Evolutionary conservation across 768 basidiomycete genomes (phyloP).

Genomic region (Favolaschia claudopus): DNA sequence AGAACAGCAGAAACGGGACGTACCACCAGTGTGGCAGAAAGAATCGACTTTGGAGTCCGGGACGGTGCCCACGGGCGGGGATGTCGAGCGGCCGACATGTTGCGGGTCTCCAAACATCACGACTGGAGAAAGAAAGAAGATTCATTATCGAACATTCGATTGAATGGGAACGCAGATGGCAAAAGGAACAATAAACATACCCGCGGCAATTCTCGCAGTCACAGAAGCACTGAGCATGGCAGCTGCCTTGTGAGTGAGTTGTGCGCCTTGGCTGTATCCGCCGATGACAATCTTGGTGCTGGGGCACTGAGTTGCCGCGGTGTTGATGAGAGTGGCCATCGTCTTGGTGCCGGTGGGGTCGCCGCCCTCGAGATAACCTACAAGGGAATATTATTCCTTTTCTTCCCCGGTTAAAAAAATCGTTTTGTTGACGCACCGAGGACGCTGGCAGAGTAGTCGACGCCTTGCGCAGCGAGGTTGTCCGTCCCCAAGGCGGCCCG

Average conservation of each 20-base stretch:
- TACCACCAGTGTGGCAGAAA: constrained; percentile 3
- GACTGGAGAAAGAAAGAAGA: neutral
- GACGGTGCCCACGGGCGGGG: neutral
- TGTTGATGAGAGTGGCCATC: constrained; percentile 1
- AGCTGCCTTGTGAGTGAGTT: constrained; percentile 7
- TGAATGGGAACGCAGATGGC: neutral
- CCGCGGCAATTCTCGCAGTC: neutral
- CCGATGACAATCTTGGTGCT: constrained; percentile 4
- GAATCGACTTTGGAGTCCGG: neutral
- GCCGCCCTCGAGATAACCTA: constrained; percentile 5
- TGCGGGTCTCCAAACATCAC: constrained; percentile 5
- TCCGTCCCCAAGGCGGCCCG: neutral
- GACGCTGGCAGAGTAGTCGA: neutral
- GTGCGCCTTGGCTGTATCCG: constrained; percentile 13
- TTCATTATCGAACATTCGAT: neutral
- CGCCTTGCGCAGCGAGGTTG: constrained; percentile 1
- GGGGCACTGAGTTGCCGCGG: constrained; percentile 2
- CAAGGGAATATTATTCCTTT: too few species aligned
- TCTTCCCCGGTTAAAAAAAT: neutral
- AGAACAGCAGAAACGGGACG: too few species aligned
- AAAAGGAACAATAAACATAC: neutral
- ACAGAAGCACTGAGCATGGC: neutral
- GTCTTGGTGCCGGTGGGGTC: neutral
- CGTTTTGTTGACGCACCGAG: neutral
- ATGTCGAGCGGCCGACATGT: neutral